Conservation (phyloP, 768 basidiomycete species). For the Boletus insuetus region DNA sequence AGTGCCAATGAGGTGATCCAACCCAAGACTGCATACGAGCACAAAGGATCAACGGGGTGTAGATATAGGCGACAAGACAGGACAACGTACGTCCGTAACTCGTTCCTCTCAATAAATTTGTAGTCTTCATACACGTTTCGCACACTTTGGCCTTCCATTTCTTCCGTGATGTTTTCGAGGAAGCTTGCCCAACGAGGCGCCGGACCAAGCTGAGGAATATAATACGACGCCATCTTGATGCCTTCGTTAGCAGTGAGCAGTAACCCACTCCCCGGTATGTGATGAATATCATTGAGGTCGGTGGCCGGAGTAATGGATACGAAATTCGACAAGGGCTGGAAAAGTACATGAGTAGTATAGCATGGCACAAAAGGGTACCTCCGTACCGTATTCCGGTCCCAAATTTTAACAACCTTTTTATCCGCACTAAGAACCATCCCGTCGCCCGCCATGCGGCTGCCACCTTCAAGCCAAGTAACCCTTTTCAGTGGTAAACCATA, state of each 20-base stretch:
- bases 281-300: constrained; percentile 88
- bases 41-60: neutral
- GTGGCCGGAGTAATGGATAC: constrained; percentile 88
- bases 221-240: constrained; percentile 93
- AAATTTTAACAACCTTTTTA: constrained; percentile 96
- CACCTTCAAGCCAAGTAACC: constrained; percentile 88
- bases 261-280: constrained; percentile 85
- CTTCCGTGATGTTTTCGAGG: constrained; percentile 97
- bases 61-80: neutral
- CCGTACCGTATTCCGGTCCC: constrained; percentile 83
- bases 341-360: neutral
- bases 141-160: constrained; percentile 87
- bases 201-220: constrained; percentile 93
- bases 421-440: constrained; percentile 91
- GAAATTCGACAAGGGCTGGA: constrained; percentile 80
- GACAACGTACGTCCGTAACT: constrained; percentile 72
- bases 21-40: constrained; percentile 62
- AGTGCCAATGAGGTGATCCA: constrained; percentile 93
- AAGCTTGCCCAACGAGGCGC: constrained; percentile 97
- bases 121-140: constrained; percentile 90
- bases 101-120: constrained; percentile 90
- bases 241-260: constrained; percentile 93
- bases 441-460: constrained; percentile 78
- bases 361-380: neutral
- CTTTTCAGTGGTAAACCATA: constrained; percentile 88